Evolutionary conservation across 768 basidiomycete genomes (phyloP), one percentile per base, ranked within the genome.

Genomic region (Amyloporia xantha): DNA sequence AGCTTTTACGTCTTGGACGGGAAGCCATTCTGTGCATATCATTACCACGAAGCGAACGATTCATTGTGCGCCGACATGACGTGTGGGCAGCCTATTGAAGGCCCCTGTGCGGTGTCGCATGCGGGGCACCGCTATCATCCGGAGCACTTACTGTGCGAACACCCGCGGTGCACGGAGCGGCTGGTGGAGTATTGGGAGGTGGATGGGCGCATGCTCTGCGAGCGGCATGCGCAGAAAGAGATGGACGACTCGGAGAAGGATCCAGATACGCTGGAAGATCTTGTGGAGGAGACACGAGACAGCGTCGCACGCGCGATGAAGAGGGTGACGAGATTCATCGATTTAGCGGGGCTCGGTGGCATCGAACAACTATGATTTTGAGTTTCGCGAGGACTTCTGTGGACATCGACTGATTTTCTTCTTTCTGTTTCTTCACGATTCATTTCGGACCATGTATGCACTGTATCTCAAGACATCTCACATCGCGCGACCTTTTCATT

Each of bases 81-180:
- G 15, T 97, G 93, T 64, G 84, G 87, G 2, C 79, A 85, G 63
- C 93, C 93, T 4, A 91, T 97, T 54, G 93, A 97, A 68, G 93
- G 93, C 1, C 83, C 91, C 1, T 96, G 92, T 63, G 89, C 93
- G 10, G 81, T 94, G 17, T 90, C 88, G 15, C 84, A 93, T 55
- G 69, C 79, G 10, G 86, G 86, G 9, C 81, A 80, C 58, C 76
- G 86, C 25, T 95, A 85, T 68, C 93, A 95, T 63, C 89, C 91
- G 4, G 88, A 89, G 50, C 91, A 93, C 63, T 76, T 96, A 60
- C 70, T 79, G 23, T 96, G 93, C 66, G 91, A 94, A 67, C 77
- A 81, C 58, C 71, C 74, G 48, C 53, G 62, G 24, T 71, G 85
- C 69, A 68, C 66, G 49, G 79, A 77, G 68, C 74, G 67, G 47